These are phyloP conservation scores for Solanum megistacrolobum DNA, from an alignment of 257 asterid genomes.

Conservation along the genomic window DNA sequence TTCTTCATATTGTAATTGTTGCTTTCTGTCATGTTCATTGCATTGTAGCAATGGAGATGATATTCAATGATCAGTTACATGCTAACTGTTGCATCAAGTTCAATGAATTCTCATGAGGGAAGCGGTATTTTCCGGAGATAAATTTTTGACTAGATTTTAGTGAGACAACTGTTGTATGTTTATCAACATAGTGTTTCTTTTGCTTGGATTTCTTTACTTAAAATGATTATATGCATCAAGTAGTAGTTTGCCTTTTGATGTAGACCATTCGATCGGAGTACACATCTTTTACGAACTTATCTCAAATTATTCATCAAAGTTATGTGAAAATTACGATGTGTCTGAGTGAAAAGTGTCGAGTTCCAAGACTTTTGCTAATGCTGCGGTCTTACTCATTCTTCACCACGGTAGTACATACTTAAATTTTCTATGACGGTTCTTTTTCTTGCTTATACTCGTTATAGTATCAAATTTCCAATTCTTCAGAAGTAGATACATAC, in stretches of 20 bases:
- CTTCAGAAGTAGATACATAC: not conserved
- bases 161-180: not conserved
- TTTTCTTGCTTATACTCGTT: not conserved
- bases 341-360: not conserved
- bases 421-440: not conserved
- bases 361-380: not conserved
- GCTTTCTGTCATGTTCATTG: not conserved
- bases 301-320: not conserved
- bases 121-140: not conserved
- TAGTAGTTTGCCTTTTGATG: not conserved
- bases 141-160: not conserved
- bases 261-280: not conserved
- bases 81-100: not conserved
- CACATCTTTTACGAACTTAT: not conserved
- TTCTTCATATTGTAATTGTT: not conserved
- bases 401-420: not conserved
- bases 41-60: not conserved
- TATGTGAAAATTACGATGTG: not conserved
- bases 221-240: not conserved
- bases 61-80: not conserved
- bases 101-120: not conserved
- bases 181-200: not conserved
- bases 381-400: not conserved
- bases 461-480: not conserved
- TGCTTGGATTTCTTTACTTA: not conserved